phyloP scores from a whole-genome alignment of 179 eudicot genomes.

The Beta macrorhiza region DNA sequence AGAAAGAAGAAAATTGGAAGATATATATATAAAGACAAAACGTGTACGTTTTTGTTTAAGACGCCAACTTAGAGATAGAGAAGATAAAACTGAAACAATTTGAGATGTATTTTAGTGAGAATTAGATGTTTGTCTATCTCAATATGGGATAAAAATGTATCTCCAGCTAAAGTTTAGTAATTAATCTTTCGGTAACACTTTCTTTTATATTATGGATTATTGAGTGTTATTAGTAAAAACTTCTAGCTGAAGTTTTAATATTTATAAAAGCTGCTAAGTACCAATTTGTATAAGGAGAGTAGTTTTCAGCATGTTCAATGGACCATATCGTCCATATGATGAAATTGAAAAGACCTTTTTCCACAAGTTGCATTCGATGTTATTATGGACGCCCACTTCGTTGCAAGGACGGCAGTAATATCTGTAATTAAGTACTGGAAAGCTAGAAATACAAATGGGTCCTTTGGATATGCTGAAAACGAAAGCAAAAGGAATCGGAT shows the following conservation, averaged over 20 bases:
- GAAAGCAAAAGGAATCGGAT: not conserved
- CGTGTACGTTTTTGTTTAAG: too few species aligned
- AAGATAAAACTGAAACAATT: too few species aligned
- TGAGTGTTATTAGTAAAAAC: not conserved
- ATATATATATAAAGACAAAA: too few species aligned
- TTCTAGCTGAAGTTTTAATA: not conserved
- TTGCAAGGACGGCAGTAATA: conserved; percentile 13
- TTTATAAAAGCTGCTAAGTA: not conserved
- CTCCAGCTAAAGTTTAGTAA: not conserved
- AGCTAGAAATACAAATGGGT: not conserved
- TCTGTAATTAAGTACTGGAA: not conserved
- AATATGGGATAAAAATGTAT: not conserved
- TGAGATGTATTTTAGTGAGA: too few species aligned
- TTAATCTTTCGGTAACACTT: not conserved
- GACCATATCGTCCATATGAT: not conserved
- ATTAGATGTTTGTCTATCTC: too few species aligned
- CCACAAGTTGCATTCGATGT: conserved; percentile 11
- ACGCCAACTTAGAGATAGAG: too few species aligned
- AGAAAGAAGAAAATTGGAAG: too few species aligned
- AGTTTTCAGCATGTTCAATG: not conserved
- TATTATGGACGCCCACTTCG: conserved; percentile 9
- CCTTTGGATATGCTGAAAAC: not conserved
- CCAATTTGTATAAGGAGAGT: not conserved
- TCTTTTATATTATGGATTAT: not conserved
- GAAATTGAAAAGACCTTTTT: not conserved